Conservation (phyloP, 768 basidiomycete species). For the Hygrocybe punicea region DNA sequence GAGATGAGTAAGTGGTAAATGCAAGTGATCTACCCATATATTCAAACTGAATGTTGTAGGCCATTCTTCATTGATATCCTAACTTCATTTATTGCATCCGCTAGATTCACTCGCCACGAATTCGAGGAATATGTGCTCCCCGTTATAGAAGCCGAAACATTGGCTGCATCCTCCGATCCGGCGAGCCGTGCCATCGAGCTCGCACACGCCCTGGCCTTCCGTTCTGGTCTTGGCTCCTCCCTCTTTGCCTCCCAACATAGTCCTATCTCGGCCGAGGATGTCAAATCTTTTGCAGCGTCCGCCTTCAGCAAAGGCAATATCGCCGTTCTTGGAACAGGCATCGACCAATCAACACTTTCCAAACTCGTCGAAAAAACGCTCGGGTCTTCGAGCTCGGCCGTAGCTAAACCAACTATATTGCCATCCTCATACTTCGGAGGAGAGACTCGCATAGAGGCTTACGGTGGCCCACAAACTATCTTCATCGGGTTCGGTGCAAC, state of each 20-base stretch:
- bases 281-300: constrained; percentile 68
- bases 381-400: constrained; percentile 39
- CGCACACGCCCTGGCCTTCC: constrained; percentile 91
- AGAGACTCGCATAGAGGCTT: constrained; percentile 69
- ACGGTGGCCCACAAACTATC: constrained; percentile 65
- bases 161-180: constrained; percentile 57
- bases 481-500: constrained; percentile 87
- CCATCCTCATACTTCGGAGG: constrained; percentile 70
- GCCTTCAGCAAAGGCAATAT: constrained; percentile 78
- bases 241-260: constrained; percentile 70
- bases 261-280: constrained; percentile 58
- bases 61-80: constrained; percentile 88
- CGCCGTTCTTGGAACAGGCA: constrained; percentile 84
- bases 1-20: constrained; percentile 79
- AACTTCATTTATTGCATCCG: constrained; percentile 76
- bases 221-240: constrained; percentile 86
- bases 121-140: constrained; percentile 72
- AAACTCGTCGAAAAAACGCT: constrained; percentile 72
- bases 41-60: constrained; percentile 39
- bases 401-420: constrained; percentile 31
- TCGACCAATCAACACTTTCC: constrained; percentile 65
- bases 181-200: constrained; percentile 74
- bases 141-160: constrained; percentile 65
- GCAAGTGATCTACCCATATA: background rate
- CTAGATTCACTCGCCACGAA: constrained; percentile 78